Percentiles rank a stretch among this genome's conserved stretches.
Conservation (phyloP, 73 alveolate genomes). For the Effrenium voratum region DNA sequence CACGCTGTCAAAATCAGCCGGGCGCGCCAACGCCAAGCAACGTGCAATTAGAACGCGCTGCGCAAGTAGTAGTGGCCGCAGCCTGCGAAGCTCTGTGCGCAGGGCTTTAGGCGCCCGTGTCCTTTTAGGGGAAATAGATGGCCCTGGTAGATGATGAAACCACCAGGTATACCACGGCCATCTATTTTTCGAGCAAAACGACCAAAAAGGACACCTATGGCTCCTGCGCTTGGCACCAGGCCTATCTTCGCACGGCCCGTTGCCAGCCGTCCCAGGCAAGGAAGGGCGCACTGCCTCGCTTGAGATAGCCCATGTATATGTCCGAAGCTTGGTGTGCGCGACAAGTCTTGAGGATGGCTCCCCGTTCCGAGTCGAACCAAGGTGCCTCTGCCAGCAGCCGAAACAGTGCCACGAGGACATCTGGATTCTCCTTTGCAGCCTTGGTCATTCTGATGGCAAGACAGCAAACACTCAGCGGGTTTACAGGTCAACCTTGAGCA, state of each 20-base stretch:
- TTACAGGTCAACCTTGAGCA: too few species aligned
- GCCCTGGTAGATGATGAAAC: too few species aligned
- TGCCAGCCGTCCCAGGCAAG: slow-evolving; percentile 69
- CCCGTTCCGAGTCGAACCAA: neutral
- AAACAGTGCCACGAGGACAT: slow-evolving; percentile 58
- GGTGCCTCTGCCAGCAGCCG: slow-evolving; percentile 81
- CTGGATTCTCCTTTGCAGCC: slow-evolving; percentile 34
- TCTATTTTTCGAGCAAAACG: neutral
- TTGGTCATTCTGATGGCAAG: too few species aligned
- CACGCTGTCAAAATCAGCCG: slow-evolving; percentile 5
- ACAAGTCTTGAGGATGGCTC: neutral
- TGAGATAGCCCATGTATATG: neutral
- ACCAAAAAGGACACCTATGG: neutral
- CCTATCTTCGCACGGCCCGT: slow-evolving; percentile 90
- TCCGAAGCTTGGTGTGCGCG: neutral
- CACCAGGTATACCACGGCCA: too few species aligned
- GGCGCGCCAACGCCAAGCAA: slow-evolving; percentile 56
- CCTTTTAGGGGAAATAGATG: too few species aligned
- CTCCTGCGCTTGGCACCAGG: neutral
- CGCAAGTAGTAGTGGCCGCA: slow-evolving; percentile 26
- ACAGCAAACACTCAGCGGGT: too few species aligned
- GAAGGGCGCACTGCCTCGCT: slow-evolving; percentile 75
- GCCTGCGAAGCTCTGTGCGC: neutral
- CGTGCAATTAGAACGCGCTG: slow-evolving; percentile 73
- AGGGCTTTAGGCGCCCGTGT: neutral